These are phyloP conservation scores for Fistulina hepatica DNA, from an alignment of 1,284 basidiomycete species.

Conservation along the genomic window DNA sequence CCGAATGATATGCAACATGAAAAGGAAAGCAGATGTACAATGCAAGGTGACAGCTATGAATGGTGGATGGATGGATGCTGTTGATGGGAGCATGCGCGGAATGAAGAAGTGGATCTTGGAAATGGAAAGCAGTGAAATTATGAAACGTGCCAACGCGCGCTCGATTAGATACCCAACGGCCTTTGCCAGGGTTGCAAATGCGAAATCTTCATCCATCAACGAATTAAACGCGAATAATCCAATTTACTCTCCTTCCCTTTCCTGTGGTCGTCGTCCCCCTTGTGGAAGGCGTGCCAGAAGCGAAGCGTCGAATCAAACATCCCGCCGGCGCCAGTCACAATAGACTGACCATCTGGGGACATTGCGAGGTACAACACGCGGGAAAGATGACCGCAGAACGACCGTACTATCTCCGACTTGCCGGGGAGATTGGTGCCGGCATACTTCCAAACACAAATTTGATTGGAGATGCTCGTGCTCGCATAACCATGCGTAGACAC, in stretches of 20 bases:
- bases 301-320: slow-evolving; percentile 86
- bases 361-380: slow-evolving; percentile 94
- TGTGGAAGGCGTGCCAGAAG: slow-evolving; percentile 93
- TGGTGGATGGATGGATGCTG: too few species aligned
- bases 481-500: slow-evolving; percentile 98
- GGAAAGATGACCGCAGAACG: neutral
- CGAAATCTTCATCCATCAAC: slow-evolving; percentile 30
- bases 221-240: slow-evolving; percentile 54
- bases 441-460: slow-evolving; percentile 98
- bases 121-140: too few species aligned
- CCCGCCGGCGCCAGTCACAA: slow-evolving; percentile 88
- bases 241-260: slow-evolving; percentile 35
- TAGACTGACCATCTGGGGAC: slow-evolving; percentile 94
- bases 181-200: too few species aligned
- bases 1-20: too few species aligned
- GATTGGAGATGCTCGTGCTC: slow-evolving; percentile 87
- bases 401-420: neutral
- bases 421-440: slow-evolving; percentile 80
- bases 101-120: too few species aligned
- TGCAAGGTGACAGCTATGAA: too few species aligned
- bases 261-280: slow-evolving; percentile 32
- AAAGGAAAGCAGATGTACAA: too few species aligned
- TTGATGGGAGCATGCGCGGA: too few species aligned
- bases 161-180: too few species aligned
- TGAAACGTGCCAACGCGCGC: too few species aligned